Evolutionary conservation across 257 asterid species (phyloP).

Genomic region (Gentiana straminea): DNA sequence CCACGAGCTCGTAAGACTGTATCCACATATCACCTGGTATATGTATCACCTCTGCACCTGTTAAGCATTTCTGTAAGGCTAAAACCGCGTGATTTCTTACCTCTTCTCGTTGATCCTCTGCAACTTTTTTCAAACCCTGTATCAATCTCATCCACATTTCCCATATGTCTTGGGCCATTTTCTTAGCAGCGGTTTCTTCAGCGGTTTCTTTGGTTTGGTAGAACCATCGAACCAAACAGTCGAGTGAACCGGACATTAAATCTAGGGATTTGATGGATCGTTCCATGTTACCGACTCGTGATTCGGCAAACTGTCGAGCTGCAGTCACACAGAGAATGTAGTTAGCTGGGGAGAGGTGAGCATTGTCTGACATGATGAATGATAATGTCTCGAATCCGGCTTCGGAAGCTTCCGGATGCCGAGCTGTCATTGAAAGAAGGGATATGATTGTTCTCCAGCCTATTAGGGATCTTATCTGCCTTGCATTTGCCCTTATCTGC

Average conservation of each 20-base stretch:
- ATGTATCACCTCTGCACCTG: constrained; percentile 51
- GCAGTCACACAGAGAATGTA: constrained; percentile 76
- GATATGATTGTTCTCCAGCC: constrained; percentile 90
- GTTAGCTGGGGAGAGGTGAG: constrained; percentile 79
- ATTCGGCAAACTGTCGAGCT: constrained; percentile 88
- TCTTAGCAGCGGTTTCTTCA: constrained; percentile 49
- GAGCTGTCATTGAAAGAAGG: constrained; percentile 77
- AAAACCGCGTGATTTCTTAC: constrained; percentile 71
- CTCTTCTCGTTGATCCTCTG: constrained; percentile 74
- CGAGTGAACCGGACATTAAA: constrained; percentile 83
- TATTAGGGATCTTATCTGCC: constrained; percentile 79
- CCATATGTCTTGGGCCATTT: constrained; percentile 71
- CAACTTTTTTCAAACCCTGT: constrained; percentile 71
- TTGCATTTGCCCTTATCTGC: constrained; percentile 70
- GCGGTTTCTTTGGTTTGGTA: constrained; percentile 53
- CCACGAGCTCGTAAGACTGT: constrained; percentile 60
- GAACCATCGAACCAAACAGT: constrained; percentile 68
- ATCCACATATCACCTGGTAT: constrained; percentile 55
- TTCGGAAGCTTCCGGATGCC: constrained; percentile 97
- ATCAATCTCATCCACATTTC: constrained; percentile 96
- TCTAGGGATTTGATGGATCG: constrained; percentile 65
- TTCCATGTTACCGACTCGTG: constrained; percentile 63
- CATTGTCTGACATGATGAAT: constrained; percentile 74
- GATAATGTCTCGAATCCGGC: constrained; percentile 78
- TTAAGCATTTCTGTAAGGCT: constrained; percentile 61